Percentiles rank a stretch among this genome's conserved stretches.
Evolutionary conservation across 179 eudicot species (phyloP).

Genomic region (Camellia oleifera): DNA sequence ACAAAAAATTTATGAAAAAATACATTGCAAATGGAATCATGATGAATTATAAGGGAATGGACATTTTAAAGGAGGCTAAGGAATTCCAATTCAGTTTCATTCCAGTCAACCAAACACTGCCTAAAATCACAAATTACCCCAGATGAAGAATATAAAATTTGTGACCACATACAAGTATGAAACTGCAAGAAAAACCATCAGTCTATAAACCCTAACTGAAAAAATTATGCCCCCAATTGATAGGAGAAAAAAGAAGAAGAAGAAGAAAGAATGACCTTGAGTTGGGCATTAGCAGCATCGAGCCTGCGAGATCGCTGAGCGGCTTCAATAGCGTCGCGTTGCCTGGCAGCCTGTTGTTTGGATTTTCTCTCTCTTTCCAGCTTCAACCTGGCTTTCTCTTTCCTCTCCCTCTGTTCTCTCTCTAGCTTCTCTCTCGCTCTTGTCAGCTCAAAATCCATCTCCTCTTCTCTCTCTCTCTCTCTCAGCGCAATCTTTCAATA

Average conservation of each 20-base stretch:
- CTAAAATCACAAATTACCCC: background rate
- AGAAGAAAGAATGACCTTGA: constrained; percentile 38
- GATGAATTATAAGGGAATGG: too few species aligned
- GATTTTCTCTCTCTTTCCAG: constrained; percentile 60
- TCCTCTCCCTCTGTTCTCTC: constrained; percentile 78
- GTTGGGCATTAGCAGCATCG: constrained; percentile 73
- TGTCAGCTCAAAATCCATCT: constrained; percentile 82
- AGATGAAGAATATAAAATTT: constrained; percentile 1
- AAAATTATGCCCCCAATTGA: background rate
- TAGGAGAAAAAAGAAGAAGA: background rate
- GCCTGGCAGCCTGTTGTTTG: constrained; percentile 57
- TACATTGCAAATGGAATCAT: too few species aligned
- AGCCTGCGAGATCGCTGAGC: constrained; percentile 66
- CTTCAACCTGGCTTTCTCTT: constrained; percentile 60
- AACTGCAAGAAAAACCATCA: too few species aligned
- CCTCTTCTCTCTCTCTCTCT: background rate
- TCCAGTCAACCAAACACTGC: too few species aligned
- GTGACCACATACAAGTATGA: background rate
- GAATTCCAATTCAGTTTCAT: too few species aligned
- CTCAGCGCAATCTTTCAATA: background rate
- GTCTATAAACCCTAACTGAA: background rate
- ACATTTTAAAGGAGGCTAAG: too few species aligned
- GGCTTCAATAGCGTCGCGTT: constrained; percentile 70
- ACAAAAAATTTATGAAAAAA: background rate
- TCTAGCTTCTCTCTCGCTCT: constrained; percentile 89